A percentile compares a stretch with the other conserved stretches of the same genome.
Conservation (phyloP, 2,329 filamentous ascomycete species). For the Paracoccidioides lutzii region DNA sequence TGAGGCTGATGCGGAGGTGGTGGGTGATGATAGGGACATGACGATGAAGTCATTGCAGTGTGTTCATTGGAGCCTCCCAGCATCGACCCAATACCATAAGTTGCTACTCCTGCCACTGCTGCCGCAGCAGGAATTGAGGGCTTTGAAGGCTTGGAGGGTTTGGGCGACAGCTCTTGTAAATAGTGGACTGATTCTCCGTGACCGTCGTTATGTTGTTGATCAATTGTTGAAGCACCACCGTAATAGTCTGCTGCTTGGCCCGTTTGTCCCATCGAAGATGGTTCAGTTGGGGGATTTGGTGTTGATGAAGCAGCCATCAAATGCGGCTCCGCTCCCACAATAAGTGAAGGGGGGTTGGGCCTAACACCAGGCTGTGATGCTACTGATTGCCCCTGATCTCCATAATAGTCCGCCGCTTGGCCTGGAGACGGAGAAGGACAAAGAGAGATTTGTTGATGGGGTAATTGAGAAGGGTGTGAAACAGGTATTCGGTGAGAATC, state of each 20-base stretch:
- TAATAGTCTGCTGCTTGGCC: slow-evolving; percentile 47
- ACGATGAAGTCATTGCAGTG: slow-evolving; percentile 6
- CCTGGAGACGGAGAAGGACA: slow-evolving; percentile 28
- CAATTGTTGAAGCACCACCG: slow-evolving; percentile 7
- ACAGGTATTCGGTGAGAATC: background rate
- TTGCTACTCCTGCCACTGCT: slow-evolving; percentile 23
- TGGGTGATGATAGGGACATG: slow-evolving; percentile 15
- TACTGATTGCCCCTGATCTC: slow-evolving; percentile 49
- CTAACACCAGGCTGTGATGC: slow-evolving; percentile 47
- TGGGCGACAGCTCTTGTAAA: slow-evolving; percentile 5
- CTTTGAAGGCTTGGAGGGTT: slow-evolving; percentile 21
- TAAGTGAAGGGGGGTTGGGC: slow-evolving; percentile 39
- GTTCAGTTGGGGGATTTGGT: slow-evolving; percentile 45
- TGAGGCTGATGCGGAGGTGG: slow-evolving; percentile 1
- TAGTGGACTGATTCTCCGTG: background rate
- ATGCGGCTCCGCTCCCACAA: slow-evolving; percentile 44
- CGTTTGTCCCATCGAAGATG: slow-evolving; percentile 35
- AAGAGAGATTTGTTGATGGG: background rate
- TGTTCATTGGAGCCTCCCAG: background rate
- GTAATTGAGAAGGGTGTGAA: background rate
- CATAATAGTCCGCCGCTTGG: slow-evolving; percentile 49
- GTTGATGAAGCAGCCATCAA: slow-evolving; percentile 40
- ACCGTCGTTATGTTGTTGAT: background rate
- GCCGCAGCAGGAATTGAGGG: slow-evolving; percentile 17
- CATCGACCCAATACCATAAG: slow-evolving; percentile 29